Conservation (phyloP, 169 alveolate genomes). For the Eimeria praecox region DNA sequence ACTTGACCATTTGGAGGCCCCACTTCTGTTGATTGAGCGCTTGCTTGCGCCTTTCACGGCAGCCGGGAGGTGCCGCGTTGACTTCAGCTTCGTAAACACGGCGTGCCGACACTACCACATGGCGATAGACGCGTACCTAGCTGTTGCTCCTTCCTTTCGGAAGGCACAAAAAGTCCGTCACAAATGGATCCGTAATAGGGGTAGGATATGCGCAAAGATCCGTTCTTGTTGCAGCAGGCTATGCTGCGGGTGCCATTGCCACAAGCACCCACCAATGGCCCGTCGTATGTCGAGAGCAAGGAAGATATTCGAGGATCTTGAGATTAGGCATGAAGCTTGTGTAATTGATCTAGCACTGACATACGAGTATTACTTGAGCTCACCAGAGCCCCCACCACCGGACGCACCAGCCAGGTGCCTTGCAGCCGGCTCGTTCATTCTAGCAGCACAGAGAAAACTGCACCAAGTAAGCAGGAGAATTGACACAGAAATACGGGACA, state of each 20-base stretch:
- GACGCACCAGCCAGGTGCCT: conserved; percentile 74
- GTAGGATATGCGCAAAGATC: conserved; percentile 42
- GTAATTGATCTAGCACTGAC: conserved; percentile 63
- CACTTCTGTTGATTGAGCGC: conserved; percentile 60
- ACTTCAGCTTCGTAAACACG: conserved; percentile 58
- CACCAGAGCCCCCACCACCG: conserved; percentile 72
- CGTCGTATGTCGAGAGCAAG: conserved; percentile 71
- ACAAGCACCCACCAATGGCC: conserved; percentile 77
- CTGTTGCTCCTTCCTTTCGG: conserved; percentile 72
- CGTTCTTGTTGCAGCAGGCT: conserved; percentile 65
- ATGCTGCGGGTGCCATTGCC: conserved; percentile 74
- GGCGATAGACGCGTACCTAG: conserved; percentile 57
- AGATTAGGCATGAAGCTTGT: conserved; percentile 57
- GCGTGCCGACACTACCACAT: conserved; percentile 72
- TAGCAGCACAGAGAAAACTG: conserved; percentile 63
- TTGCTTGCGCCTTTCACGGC: conserved; percentile 48
- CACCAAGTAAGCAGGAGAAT: conserved; percentile 52
- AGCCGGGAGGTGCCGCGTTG: conserved; percentile 52
- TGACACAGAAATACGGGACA: neutral
- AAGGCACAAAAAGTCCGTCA: conserved; percentile 59
- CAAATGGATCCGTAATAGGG: conserved; percentile 71
- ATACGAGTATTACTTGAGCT: conserved; percentile 65
- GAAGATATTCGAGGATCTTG: conserved; percentile 66
- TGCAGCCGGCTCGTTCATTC: conserved; percentile 60
- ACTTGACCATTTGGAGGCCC: conserved; percentile 70